Evolutionary conservation across 176 grass and related monocot species (phyloP).

Genomic region (Hordeum marinum): DNA sequence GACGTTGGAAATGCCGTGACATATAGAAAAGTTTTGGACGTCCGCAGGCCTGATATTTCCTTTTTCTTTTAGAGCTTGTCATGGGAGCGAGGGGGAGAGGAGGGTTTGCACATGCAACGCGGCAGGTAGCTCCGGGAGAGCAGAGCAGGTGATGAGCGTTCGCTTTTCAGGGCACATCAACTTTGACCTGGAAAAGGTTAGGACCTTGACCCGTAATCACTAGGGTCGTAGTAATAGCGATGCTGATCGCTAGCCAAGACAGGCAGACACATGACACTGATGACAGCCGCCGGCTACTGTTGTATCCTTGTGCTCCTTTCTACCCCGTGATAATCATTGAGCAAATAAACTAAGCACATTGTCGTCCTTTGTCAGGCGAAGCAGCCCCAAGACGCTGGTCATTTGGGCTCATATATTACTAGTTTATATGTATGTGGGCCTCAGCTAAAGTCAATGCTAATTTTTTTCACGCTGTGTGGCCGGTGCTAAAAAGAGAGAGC

Average conservation of each 20-base stretch:
- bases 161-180: not conserved
- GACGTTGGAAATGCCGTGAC: no score
- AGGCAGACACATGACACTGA: not conserved
- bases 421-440: no score
- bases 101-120: not conserved
- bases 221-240: not conserved
- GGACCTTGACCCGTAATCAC: not conserved
- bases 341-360: no score
- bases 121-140: not conserved
- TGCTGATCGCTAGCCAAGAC: not conserved
- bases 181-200: constrained; percentile 1
- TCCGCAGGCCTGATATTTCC: no score
- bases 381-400: no score
- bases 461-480: no score
- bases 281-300: not conserved
- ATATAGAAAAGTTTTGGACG: no score
- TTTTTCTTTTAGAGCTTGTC: not conserved
- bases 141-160: constrained; percentile 6
- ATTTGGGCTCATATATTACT: no score
- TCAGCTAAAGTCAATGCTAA: no score
- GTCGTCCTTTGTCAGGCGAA: no score
- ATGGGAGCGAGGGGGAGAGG: not conserved
- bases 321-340: not conserved
- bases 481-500: no score
- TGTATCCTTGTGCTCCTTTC: not conserved